Evolutionary conservation across 805 yeast genomes (phyloP).

Genomic region (Henningerozyma blattae): DNA sequence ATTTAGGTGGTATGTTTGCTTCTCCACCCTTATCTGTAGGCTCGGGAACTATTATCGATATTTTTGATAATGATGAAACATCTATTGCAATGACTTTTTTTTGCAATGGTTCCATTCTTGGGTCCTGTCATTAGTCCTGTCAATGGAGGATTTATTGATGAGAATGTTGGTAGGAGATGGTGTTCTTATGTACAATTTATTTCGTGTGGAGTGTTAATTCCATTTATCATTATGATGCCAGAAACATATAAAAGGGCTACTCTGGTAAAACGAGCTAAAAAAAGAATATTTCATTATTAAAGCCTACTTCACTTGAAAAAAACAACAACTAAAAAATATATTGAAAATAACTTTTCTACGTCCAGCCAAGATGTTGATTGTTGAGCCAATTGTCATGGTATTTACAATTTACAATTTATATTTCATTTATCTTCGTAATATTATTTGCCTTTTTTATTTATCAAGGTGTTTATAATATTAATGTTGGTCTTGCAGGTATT

Average conservation of each 20-base stretch:
- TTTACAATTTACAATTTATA: constrained; percentile 54
- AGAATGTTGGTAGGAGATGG: constrained; percentile 57
- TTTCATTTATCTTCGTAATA: constrained; percentile 67
- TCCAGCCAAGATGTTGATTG: constrained; percentile 56
- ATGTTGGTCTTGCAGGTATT: constrained; percentile 49
- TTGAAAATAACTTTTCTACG: constrained; percentile 41
- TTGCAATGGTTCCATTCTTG: constrained; percentile 62
- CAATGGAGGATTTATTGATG: constrained; percentile 59
- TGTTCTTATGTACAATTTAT: constrained; percentile 60
- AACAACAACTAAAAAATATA: constrained; percentile 30
- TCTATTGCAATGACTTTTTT: constrained; percentile 71
- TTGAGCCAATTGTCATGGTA: constrained; percentile 64
- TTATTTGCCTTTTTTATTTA: constrained; percentile 72
- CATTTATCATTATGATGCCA: constrained; percentile 39
- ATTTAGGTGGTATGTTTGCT: constrained; percentile 63
- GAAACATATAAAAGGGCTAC: constrained; percentile 65
- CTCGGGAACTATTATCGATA: constrained; percentile 72
- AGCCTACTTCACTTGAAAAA: constrained; percentile 24
- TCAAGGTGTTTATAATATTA: constrained; percentile 50
- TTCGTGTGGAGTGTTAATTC: constrained; percentile 43
- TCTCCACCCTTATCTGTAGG: constrained; percentile 78
- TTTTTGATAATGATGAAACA: constrained; percentile 55
- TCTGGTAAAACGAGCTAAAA: constrained; percentile 44
- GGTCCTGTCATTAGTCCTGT: constrained; percentile 76
- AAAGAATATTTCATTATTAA: constrained; percentile 42